These are phyloP conservation scores for Bromus sterilis DNA, from an alignment of 176 grass and related monocot genomes.

Conservation along the genomic window DNA sequence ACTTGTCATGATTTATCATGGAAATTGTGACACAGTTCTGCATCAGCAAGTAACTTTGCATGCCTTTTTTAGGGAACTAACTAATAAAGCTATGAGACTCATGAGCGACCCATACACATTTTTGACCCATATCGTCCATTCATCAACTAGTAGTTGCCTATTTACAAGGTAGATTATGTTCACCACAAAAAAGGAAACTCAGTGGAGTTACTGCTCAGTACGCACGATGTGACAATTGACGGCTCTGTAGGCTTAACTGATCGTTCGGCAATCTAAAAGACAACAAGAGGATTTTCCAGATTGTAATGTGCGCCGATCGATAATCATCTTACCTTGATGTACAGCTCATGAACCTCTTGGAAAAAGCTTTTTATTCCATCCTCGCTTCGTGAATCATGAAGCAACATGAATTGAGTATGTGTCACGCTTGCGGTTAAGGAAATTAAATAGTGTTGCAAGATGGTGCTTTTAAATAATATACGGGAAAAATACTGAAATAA, in stretches of 20 bases:
- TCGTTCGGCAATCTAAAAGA: constrained; percentile 1
- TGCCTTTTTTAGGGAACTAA: not conserved
- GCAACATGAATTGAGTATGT: constrained; percentile 88
- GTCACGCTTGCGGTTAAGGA: too few relatives aligned
- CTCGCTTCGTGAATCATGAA: constrained; percentile 89
- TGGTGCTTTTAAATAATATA: too few relatives aligned
- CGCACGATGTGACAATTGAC: not conserved
- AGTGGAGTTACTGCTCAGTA: not conserved
- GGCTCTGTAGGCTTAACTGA: not conserved
- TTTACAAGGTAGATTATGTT: not conserved
- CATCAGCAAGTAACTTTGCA: not conserved
- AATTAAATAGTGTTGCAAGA: too few relatives aligned
- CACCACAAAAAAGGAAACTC: not conserved
- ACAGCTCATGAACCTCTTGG: constrained; percentile 91
- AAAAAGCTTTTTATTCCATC: constrained; percentile 94
- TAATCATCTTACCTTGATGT: constrained; percentile 66
- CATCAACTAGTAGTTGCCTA: not conserved
- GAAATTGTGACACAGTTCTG: not conserved
- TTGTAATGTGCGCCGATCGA: not conserved
- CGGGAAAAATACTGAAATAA: too few relatives aligned
- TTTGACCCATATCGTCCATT: not conserved
- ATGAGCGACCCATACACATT: not conserved
- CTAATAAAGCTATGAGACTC: not conserved
- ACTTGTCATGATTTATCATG: not conserved
- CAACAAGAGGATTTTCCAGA: not conserved